phyloP scores from a whole-genome alignment of 2,329 filamentous ascomycete species.

The Emergomyces orientalis region DNA sequence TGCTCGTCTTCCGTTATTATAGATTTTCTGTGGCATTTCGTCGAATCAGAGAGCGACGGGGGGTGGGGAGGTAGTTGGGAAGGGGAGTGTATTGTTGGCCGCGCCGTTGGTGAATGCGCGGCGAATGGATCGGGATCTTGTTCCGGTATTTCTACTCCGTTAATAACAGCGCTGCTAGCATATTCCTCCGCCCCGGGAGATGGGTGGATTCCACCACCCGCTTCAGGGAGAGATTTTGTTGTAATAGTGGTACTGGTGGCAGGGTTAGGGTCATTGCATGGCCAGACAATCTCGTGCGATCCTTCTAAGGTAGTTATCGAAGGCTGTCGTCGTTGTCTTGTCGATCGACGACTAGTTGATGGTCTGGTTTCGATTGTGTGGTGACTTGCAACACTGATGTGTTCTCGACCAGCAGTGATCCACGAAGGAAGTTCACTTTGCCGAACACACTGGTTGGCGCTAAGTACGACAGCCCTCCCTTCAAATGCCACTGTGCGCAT shows the following conservation, averaged over 20 bases:
- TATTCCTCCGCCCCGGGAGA: neutral
- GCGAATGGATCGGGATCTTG: constrained; percentile 2
- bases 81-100: too few species aligned
- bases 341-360: constrained; percentile 1
- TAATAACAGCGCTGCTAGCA: neutral
- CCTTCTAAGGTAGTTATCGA: constrained; percentile 31
- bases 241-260: neutral
- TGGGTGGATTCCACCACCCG: neutral
- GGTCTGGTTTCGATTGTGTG: neutral
- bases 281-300: constrained; percentile 41
- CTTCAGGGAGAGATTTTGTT: neutral
- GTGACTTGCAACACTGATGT: constrained; percentile 2
- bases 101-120: neutral
- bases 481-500: constrained; percentile 75
- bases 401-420: constrained; percentile 35
- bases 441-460: constrained; percentile 71
- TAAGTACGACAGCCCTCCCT: constrained; percentile 75
- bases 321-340: constrained; percentile 16
- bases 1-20: constrained; percentile 28
- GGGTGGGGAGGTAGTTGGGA: neutral
- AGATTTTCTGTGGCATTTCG: constrained; percentile 10
- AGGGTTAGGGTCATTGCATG: constrained; percentile 19
- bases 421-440: constrained; percentile 49
- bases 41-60: neutral
- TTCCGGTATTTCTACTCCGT: neutral